These are phyloP conservation scores for Trichoderma sp. DNA, from an alignment of 2,329 filamentous ascomycete genomes.

Conservation along the genomic window DNA sequence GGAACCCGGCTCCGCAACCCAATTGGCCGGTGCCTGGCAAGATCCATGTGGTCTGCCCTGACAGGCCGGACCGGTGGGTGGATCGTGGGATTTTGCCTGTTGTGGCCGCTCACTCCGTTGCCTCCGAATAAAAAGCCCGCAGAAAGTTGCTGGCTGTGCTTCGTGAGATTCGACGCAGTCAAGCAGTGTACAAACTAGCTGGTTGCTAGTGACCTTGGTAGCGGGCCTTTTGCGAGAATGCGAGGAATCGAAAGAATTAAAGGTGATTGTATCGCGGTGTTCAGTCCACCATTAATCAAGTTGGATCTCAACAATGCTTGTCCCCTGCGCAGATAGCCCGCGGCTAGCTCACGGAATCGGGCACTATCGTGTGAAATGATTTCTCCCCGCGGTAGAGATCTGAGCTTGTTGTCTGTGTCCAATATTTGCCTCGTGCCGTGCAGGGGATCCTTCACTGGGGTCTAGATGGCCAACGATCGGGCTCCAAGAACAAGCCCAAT, in stretches of 20 bases:
- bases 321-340: constrained; percentile 11
- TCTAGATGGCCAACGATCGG: constrained; percentile 30
- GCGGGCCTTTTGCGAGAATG: background rate
- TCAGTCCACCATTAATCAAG: background rate
- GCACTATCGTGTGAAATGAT: constrained; percentile 1
- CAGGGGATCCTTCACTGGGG: constrained; percentile 9
- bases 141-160: background rate
- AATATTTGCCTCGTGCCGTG: constrained; percentile 9
- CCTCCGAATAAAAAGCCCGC: background rate
- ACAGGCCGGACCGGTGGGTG: constrained; percentile 34
- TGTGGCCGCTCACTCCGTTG: constrained; percentile 11
- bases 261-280: background rate
- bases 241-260: background rate
- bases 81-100: constrained; percentile 18
- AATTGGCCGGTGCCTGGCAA: constrained; percentile 49
- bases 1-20: constrained; percentile 17
- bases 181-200: background rate
- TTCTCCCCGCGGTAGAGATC: constrained; percentile 1
- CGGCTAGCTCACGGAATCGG: constrained; percentile 1
- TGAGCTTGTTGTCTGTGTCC: background rate
- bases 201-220: background rate
- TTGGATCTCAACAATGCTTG: background rate
- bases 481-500: constrained; percentile 17
- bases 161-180: background rate
- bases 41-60: constrained; percentile 43